phyloP scores from a whole-genome alignment of 2,329 filamentous ascomycete species.

The Aspergillus ustus region DNA sequence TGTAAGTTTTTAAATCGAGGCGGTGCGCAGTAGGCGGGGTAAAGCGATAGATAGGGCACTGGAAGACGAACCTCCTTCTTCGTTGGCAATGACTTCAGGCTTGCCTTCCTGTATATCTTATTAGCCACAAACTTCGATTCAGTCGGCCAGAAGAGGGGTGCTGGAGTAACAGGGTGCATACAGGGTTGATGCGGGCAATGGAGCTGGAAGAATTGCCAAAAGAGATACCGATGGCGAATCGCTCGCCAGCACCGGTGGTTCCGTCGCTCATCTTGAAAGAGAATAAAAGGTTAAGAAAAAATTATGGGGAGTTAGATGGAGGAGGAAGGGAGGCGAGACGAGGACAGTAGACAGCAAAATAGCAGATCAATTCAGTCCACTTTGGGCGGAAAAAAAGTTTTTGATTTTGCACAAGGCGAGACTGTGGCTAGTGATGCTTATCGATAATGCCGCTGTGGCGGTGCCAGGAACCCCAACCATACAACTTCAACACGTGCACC shows the following conservation, averaged over 20 bases:
- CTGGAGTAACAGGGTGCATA: conserved; percentile 34
- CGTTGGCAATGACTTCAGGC: conserved; percentile 97
- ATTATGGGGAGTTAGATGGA: conserved; percentile 20
- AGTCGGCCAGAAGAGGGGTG: background rate
- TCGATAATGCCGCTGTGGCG: conserved; percentile 40
- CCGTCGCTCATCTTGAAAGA: conserved; percentile 55
- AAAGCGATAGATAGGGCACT: background rate
- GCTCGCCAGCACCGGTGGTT: conserved; percentile 57
- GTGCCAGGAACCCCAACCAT: conserved; percentile 18
- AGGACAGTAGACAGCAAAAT: conserved; percentile 9
- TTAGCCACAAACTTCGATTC: background rate
- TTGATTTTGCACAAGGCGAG: conserved; percentile 34
- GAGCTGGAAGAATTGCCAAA: conserved; percentile 99
- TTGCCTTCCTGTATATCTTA: conserved; percentile 72
- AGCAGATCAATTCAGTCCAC: conserved; percentile 10
- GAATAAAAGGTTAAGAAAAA: conserved; percentile 16
- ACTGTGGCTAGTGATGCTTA: conserved; percentile 39
- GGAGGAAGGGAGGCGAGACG: conserved; percentile 22
- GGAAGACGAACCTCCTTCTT: conserved; percentile 73
- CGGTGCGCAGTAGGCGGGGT: conserved; percentile 7
- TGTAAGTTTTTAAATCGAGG: conserved; percentile 23
- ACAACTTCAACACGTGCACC: background rate
- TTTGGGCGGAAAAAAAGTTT: conserved; percentile 37
- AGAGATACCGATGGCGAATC: conserved; percentile 86
- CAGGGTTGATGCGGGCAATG: conserved; percentile 80